A percentile compares a stretch with the other conserved stretches of the same genome.
These are phyloP conservation scores for Salix dunnii DNA, from an alignment of 345 rosid genomes.

Conservation along the genomic window DNA sequence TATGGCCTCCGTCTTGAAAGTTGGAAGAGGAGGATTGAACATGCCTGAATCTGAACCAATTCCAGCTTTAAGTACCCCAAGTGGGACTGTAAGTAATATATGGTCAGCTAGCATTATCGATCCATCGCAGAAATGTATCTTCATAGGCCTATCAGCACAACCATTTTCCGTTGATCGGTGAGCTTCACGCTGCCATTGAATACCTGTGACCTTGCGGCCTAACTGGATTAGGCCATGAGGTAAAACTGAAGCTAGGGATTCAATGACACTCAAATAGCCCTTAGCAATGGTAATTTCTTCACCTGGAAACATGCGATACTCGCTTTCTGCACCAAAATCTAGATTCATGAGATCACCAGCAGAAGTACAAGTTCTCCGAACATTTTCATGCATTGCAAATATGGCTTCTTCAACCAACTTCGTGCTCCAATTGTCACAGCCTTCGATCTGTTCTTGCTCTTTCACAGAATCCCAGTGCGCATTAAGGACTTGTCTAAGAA, in stretches of 20 bases:
- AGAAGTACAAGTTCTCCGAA: conserved; percentile 83
- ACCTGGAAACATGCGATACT: conserved; percentile 85
- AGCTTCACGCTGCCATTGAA: conserved; percentile 62
- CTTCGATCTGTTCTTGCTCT: conserved; percentile 29
- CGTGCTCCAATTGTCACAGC: conserved; percentile 49
- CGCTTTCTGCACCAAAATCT: conserved; percentile 79
- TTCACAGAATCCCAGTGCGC: conserved; percentile 49
- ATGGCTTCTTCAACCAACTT: conserved; percentile 63
- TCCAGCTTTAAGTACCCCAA: conserved; percentile 87
- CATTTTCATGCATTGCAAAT: conserved; percentile 67
- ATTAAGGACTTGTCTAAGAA: conserved; percentile 51
- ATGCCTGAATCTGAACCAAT: conserved; percentile 46
- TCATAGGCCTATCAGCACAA: conserved; percentile 43
- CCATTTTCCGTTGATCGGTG: conserved; percentile 34
- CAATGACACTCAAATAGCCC: conserved; percentile 68
- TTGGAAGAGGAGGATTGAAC: conserved; percentile 76
- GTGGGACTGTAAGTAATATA: conserved; percentile 79
- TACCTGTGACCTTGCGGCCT: conserved; percentile 53
- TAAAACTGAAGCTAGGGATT: conserved; percentile 66
- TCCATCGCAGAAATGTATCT: conserved; percentile 80
- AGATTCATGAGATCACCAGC: conserved; percentile 73
- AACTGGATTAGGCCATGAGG: conserved; percentile 68
- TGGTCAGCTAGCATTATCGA: conserved; percentile 76
- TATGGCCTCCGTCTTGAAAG: conserved; percentile 72
- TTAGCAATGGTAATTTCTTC: conserved; percentile 96